Evolutionary conservation across 164 flowering plant species (phyloP).

Genomic region (Macadamia tetraphylla): DNA sequence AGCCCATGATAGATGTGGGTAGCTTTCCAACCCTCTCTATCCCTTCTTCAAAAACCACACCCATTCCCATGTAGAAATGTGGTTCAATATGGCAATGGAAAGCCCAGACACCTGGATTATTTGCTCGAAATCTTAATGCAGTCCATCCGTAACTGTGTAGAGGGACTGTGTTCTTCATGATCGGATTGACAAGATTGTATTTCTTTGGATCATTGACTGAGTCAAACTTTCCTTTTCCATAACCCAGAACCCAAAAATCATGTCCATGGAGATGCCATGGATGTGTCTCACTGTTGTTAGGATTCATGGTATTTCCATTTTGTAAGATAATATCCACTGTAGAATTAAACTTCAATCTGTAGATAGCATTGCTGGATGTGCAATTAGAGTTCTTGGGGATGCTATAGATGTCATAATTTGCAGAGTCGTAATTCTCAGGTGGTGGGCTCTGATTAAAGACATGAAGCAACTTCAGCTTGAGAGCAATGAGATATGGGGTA

Average conservation of each 20-base stretch:
- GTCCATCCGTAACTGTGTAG: slow-evolving; percentile 74
- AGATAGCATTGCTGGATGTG: slow-evolving; percentile 37
- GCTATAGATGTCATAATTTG: slow-evolving; percentile 42
- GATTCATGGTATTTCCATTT: slow-evolving; percentile 48
- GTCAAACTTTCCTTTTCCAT: slow-evolving; percentile 62
- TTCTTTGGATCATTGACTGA: slow-evolving; percentile 29
- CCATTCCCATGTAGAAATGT: slow-evolving; percentile 85
- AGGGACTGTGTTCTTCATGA: slow-evolving; percentile 75
- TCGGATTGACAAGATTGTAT: slow-evolving; percentile 57
- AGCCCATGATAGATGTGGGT: slow-evolving; percentile 65
- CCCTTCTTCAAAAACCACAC: slow-evolving; percentile 73
- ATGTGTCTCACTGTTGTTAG: slow-evolving; percentile 62
- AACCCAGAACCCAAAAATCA: slow-evolving; percentile 85
- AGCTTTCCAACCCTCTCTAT: slow-evolving; percentile 51
- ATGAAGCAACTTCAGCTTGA: slow-evolving; percentile 33
- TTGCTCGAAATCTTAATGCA: slow-evolving; percentile 57
- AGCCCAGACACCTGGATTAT: slow-evolving; percentile 79
- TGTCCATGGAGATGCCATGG: slow-evolving; percentile 97
- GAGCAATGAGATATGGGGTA: slow-evolving; percentile 68
- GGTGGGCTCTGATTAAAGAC: slow-evolving; percentile 45
- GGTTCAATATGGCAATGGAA: slow-evolving; percentile 87
- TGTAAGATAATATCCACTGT: slow-evolving; percentile 66
- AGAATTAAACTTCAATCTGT: slow-evolving; percentile 45
- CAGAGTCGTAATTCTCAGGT: slow-evolving; percentile 42
- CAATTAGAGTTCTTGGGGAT: slow-evolving; percentile 34